phyloP scores from a whole-genome alignment of 345 rosid species.

The Physaria fendleri region DNA sequence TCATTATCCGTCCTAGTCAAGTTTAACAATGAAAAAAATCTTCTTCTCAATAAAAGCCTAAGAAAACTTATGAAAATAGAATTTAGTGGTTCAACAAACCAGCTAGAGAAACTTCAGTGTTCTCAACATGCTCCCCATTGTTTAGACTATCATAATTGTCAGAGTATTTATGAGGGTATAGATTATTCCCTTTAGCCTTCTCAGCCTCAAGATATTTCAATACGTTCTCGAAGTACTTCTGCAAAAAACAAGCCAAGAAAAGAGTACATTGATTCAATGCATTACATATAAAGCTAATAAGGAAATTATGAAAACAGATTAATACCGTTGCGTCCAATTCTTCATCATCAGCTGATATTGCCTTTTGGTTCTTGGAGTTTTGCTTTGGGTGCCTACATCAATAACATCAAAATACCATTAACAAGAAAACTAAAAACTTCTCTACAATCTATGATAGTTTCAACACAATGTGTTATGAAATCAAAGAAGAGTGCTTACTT shows the following conservation, averaged over 20 bases:
- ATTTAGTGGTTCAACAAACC: conserved; percentile 34
- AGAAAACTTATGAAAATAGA: neutral
- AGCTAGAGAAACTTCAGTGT: conserved; percentile 52
- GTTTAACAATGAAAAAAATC: neutral
- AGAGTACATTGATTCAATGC: neutral
- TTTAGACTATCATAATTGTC: conserved; percentile 49
- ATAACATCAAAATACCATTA: neutral
- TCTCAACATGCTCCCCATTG: conserved; percentile 73
- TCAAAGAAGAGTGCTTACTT: too few relatives aligned
- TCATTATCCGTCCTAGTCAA: conserved; percentile 79
- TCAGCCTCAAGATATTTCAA: conserved; percentile 54
- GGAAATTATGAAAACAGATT: neutral
- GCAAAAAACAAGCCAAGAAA: conserved; percentile 19
- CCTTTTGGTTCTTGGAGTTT: conserved; percentile 7
- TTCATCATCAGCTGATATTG: conserved; percentile 71
- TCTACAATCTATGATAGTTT: too few relatives aligned
- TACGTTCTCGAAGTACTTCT: conserved; percentile 90
- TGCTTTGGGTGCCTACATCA: conserved; percentile 13
- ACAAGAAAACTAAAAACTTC: neutral
- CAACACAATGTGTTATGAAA: too few relatives aligned
- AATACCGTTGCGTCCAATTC: conserved; percentile 94
- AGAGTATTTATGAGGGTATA: conserved; percentile 80
- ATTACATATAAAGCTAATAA: neutral
- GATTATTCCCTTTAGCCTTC: conserved; percentile 67
- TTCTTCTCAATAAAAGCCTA: neutral